Base-by-base conservation (phyloP, 2,329 filamentous ascomycete genomes). In the Aspergillus tamarii region DNA sequence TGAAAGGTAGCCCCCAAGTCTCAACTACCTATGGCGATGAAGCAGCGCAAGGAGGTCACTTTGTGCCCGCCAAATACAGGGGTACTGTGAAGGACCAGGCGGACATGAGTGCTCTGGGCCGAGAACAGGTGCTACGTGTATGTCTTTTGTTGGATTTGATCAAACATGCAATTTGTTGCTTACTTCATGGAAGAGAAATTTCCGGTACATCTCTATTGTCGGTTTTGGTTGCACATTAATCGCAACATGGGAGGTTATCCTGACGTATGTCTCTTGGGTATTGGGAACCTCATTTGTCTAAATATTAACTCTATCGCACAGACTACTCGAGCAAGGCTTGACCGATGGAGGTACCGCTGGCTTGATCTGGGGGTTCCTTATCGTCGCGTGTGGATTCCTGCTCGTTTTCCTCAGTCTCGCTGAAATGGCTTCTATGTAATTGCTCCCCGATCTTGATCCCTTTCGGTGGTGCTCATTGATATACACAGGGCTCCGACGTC, bases 221-320 rank as follows among this genome's bases (percentile, higher is more conserved):
- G 80, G 80, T 11, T 83, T 83, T 66, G 77, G 74, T n/a, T 80
- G 77, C 54, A 81, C 78, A 19, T 65, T 81, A 54, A 77, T 81
- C 46, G 74, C 75, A 48, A 82, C 80, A 54, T 82, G 80, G 80
- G 79, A 81, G 67, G 75, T 76, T 43, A 71, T 80, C 26, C 72
- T 82, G 36, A 78, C 77, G 76, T 81, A 66, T 28, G 75, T 72
- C 39, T 12, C 23, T 32, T 50, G 43, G 10, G 43, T 23, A 14
- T 59, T 46, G 30, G 30, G 23, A 23, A 7, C 8, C 56, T 56
- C 7, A 36, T 23, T 28, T 28, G 62, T n/a, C 19, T 21, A 23
- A 10, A 36, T 21, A 11, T 55, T 70, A 55, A 73, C 52, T 34
- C 26, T n/a, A 16, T 19, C 23, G 30, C 45, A 46, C 60, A 77